phyloP scores from a whole-genome alignment of 371 early-diverging fungal species.

The Lichtheimia ornata region DNA sequence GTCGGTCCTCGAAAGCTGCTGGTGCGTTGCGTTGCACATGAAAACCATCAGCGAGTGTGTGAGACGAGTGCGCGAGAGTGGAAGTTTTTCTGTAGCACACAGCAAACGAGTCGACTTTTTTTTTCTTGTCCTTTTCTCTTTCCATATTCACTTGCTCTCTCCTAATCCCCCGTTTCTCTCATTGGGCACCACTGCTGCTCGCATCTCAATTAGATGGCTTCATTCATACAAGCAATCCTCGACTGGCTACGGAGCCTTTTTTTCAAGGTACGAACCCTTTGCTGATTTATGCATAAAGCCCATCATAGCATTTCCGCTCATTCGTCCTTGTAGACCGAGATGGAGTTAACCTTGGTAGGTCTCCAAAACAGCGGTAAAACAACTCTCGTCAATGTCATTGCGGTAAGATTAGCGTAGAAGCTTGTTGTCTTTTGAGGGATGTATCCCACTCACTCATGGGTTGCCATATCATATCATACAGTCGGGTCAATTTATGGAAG shows the following conservation, averaged over 20 bases:
- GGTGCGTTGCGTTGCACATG: too few relatives aligned
- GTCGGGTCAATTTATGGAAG: conserved; percentile 95
- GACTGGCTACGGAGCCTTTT: conserved; percentile 94
- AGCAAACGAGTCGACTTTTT: background rate
- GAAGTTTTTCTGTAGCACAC: too few relatives aligned
- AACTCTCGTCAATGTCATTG: conserved; percentile 96
- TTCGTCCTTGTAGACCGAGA: conserved; percentile 67
- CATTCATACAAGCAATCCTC: conserved; percentile 71
- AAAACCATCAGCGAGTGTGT: too few relatives aligned
- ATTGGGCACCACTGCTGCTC: background rate
- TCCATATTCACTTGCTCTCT: background rate
- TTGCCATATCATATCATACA: conserved; percentile 20
- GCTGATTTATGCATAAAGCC: background rate
- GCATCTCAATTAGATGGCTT: conserved; percentile 49
- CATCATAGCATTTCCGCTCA: background rate
- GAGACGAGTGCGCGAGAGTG: too few relatives aligned
- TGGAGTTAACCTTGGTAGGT: conserved; percentile 97
- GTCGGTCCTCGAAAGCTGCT: too few relatives aligned
- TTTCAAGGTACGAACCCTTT: conserved; percentile 64
- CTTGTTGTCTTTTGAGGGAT: background rate
- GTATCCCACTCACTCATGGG: background rate
- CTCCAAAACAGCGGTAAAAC: conserved; percentile 98
- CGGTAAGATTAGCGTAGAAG: conserved; percentile 61
- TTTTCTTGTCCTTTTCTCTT: conserved; percentile 3
- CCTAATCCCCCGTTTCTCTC: conserved; percentile 1